Conservation (phyloP, 306 rosid species). For the Quercus mongolica region DNA sequence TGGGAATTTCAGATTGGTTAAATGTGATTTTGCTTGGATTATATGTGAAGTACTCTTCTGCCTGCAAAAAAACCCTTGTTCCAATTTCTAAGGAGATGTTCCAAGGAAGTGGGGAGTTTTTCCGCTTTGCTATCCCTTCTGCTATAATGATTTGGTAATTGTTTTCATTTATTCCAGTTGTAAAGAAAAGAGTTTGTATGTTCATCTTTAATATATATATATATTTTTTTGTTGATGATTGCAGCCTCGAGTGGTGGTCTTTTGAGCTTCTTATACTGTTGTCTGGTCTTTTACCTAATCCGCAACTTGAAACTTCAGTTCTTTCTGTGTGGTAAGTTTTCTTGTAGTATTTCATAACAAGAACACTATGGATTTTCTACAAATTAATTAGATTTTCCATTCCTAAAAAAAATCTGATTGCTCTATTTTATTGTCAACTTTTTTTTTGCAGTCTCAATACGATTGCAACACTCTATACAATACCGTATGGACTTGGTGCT, state of each 20-base stretch:
- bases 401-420: background rate
- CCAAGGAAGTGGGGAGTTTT: conserved; percentile 54
- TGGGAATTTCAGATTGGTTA: conserved; percentile 61
- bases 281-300: conserved; percentile 79
- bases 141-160: conserved; percentile 67
- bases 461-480: conserved; percentile 40
- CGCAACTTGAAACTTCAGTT: conserved; percentile 78
- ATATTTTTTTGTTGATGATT: background rate
- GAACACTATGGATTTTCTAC: background rate
- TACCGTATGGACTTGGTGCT: conserved; percentile 69
- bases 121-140: conserved; percentile 66
- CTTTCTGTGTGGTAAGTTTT: conserved; percentile 59
- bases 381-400: background rate
- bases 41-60: conserved; percentile 47
- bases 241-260: conserved; percentile 74
- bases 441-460: conserved; percentile 52
- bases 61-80: conserved; percentile 50
- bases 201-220: background rate
- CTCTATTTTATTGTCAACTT: background rate
- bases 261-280: conserved; percentile 55
- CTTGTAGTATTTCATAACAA: background rate
- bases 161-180: background rate
- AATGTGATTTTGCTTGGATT: conserved; percentile 55
- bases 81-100: conserved; percentile 51
- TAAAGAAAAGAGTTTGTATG: background rate